A percentile compares a stretch with the other conserved stretches of the same genome.
Evolutionary conservation across 2,329 filamentous ascomycete genomes (phyloP).

Genomic region (Epichloe scottii): DNA sequence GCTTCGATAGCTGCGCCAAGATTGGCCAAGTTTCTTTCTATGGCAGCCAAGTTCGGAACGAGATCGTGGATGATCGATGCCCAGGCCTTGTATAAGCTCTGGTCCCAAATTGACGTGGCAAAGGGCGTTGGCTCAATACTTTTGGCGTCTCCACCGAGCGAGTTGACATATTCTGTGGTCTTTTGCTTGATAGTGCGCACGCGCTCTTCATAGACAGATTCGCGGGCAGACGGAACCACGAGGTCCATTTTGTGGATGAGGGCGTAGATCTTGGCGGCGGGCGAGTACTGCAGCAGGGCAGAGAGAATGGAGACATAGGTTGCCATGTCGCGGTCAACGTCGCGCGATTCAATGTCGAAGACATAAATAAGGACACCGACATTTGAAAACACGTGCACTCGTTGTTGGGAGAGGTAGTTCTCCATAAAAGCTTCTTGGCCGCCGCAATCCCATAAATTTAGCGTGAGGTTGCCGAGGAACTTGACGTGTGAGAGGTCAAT

Average conservation of each 20-base stretch:
- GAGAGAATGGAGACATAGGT: constrained; percentile 87
- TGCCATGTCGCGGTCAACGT: constrained; percentile 83
- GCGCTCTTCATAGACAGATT: constrained; percentile 74
- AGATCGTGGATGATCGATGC: constrained; percentile 95
- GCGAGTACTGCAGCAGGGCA: constrained; percentile 75
- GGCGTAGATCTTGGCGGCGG: constrained; percentile 74
- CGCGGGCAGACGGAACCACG: constrained; percentile 66
- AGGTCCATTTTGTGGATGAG: constrained; percentile 99
- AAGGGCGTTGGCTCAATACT: constrained; percentile 68
- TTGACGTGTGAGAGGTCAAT: constrained; percentile 98
- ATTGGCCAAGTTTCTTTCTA: constrained; percentile 73
- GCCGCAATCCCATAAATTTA: constrained; percentile 98
- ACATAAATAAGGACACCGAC: constrained; percentile 98
- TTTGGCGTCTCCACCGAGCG: constrained; percentile 19
- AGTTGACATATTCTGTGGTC: constrained; percentile 42
- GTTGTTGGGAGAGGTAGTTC: constrained; percentile 92
- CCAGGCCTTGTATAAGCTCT: constrained; percentile 96
- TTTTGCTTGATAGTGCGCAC: constrained; percentile 65
- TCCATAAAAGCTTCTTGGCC: constrained; percentile 98
- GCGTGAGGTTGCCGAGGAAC: constrained; percentile 92
- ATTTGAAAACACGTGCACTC: constrained; percentile 90
- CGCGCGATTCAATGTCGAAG: constrained; percentile 94
- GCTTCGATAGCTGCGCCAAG: constrained; percentile 81
- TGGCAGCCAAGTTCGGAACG: constrained; percentile 82
- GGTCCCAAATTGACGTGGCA: constrained; percentile 96